Evolutionary conservation across 768 basidiomycete genomes (phyloP), one percentile per base, ranked within the genome.

Genomic region (Pleurotus cornucopiae): DNA sequence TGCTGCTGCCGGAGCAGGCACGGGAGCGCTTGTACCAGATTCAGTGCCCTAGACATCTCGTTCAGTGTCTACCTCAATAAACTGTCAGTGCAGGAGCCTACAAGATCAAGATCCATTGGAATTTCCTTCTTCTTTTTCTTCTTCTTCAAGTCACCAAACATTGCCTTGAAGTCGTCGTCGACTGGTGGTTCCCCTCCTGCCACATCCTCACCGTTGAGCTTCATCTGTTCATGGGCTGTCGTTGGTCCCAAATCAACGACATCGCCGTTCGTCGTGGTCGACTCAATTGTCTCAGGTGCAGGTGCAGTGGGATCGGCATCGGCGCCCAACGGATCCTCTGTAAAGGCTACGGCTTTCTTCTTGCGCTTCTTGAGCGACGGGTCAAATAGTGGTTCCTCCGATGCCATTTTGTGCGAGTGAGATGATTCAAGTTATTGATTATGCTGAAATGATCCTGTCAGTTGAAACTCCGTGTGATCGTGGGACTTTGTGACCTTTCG

Each of bases 121-220:
- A 93, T 89, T 56, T 92, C 91, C 69, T 91, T 93, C 78, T 89
- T 91, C 77, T 93, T 94, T 76, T 92, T 93, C 71, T 92, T 93
- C 81, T 89, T 93, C 81, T 91, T 93, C 68, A 91, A 66, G 67
- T 91, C 91, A 2, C 87, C 89, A 66, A 93, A 93, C 86, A 92
- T 89, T 46, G 87, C 80, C 68, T 89, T 88, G 69, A 84, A 77
- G 38, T 91, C 86, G 26, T 91, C 89, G 0, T 86, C 87, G 58
- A 64, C 70, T 60, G 64, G 69, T 37, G 63, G 73, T 49, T 68
- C 68, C 34, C 71, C 74, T 21, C 39, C 70, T 59, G 62, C 68
- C 30, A 63, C 72, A 51, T 68, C 68, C 38, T 70, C 73, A 0
- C 65, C 68, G 49, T 74, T 77, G 59, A 76, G 72, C 65, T 81